Evolutionary conservation across 129 eudicot species (phyloP).

Genomic region (Tagetes patula): DNA sequence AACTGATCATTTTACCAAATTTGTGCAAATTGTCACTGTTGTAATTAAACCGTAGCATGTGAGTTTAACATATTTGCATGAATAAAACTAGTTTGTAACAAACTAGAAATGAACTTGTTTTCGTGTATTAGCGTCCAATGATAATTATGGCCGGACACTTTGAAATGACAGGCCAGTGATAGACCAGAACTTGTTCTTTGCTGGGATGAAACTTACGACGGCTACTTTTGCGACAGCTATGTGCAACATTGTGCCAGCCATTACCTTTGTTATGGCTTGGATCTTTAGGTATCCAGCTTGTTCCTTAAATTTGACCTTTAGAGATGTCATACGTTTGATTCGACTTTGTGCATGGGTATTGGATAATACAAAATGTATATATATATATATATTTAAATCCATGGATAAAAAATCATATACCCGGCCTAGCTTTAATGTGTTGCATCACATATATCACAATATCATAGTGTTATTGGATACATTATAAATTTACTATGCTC

Average conservation of each 20-base stretch:
- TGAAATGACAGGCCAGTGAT: constrained; percentile 49
- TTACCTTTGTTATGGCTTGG: constrained; percentile 51
- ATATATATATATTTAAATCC: background rate
- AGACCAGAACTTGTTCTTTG: constrained; percentile 46
- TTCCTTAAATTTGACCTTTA: background rate
- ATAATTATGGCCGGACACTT: background rate
- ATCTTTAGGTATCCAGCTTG: constrained; percentile 33
- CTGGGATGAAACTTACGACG: constrained; percentile 50
- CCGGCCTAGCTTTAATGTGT: background rate
- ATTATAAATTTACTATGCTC: too few relatives aligned
- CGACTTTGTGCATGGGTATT: background rate
- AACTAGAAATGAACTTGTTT: background rate
- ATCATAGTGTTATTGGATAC: too few relatives aligned
- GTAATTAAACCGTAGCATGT: background rate
- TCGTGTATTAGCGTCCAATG: background rate
- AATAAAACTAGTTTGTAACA: background rate
- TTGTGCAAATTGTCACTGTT: background rate
- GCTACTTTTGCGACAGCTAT: constrained; percentile 51
- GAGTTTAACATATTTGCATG: background rate
- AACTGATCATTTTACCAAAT: background rate
- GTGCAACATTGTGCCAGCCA: constrained; percentile 53
- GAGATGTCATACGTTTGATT: background rate
- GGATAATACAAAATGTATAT: background rate
- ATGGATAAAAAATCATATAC: background rate
- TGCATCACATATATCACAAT: background rate